Conservation (phyloP, 768 basidiomycete genomes). For the Scleroderma bovista region DNA sequence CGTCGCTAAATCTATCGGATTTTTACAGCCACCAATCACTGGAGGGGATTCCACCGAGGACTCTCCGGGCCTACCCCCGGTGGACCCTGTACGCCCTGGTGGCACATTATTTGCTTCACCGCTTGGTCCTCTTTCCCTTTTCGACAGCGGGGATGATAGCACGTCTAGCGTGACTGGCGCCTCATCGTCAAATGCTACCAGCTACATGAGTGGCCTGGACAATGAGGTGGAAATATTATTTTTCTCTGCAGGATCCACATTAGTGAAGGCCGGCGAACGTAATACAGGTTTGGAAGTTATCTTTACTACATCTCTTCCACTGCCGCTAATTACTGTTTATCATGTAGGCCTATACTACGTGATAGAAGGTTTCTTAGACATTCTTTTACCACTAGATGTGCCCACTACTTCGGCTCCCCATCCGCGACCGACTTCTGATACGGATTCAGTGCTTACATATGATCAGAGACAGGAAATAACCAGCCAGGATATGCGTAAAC, state of each 20-base stretch:
- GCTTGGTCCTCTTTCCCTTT: slow-evolving; percentile 67
- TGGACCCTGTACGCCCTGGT: slow-evolving; percentile 32
- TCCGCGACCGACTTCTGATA: slow-evolving; percentile 21
- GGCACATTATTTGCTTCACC: slow-evolving; percentile 50
- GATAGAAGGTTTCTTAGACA: slow-evolving; percentile 94
- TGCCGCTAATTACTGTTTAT: background rate
- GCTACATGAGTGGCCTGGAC: slow-evolving; percentile 77
- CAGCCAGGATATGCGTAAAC: slow-evolving; percentile 45
- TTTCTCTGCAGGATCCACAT: slow-evolving; percentile 78
- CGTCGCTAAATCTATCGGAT: slow-evolving; percentile 94
- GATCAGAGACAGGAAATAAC: slow-evolving; percentile 25
- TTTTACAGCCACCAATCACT: slow-evolving; percentile 80
- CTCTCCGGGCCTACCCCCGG: slow-evolving; percentile 57
- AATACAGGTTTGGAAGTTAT: slow-evolving; percentile 57
- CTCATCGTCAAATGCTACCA: slow-evolving; percentile 46
- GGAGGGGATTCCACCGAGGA: slow-evolving; percentile 59
- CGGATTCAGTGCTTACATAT: slow-evolving; percentile 35
- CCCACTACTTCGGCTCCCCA: slow-evolving; percentile 11
- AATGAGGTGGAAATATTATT: slow-evolving; percentile 96
- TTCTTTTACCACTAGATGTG: slow-evolving; percentile 54
- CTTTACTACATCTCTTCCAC: slow-evolving; percentile 4
- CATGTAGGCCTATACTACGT: slow-evolving; percentile 85
- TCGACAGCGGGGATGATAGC: slow-evolving; percentile 67
- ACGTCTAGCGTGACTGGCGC: slow-evolving; percentile 58
- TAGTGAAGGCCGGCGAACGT: slow-evolving; percentile 86